Percentiles rank a stretch among this genome's conserved stretches.
Conservation (phyloP, 768 basidiomycete genomes). For the Hemileccinum impolitum region DNA sequence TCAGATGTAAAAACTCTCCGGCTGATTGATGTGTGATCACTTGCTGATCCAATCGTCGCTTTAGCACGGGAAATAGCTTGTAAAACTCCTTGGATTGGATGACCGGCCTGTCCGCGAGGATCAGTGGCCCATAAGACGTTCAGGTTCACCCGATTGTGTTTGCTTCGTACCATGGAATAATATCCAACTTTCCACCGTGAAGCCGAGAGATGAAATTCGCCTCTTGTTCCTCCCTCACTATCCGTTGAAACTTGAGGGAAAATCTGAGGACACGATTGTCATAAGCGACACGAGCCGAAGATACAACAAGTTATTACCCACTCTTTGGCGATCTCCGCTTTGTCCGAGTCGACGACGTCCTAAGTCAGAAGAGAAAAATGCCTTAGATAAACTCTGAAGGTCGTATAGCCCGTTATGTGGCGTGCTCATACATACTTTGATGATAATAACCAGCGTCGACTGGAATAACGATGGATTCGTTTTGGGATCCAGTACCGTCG, state of each 20-base stretch:
- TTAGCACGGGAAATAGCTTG: conserved; percentile 46
- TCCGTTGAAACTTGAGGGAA: conserved; percentile 53
- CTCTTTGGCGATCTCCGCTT: conserved; percentile 56
- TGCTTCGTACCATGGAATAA: conserved; percentile 53
- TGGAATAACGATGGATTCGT: conserved; percentile 57
- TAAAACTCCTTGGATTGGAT: conserved; percentile 64
- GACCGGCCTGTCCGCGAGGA: conserved; percentile 38
- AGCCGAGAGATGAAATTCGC: conserved; percentile 61
- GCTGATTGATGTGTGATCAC: conserved; percentile 46
- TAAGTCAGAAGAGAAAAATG: conserved; percentile 16
- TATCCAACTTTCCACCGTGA: conserved; percentile 51
- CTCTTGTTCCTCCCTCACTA: conserved; percentile 59
- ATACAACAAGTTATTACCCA: conserved; percentile 26
- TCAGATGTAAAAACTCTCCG: conserved; percentile 50
- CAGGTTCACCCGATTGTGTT: not conserved
- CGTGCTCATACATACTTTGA: conserved; percentile 41
- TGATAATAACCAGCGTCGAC: conserved; percentile 57
- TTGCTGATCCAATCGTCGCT: conserved; percentile 47
- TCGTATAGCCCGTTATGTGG: not conserved
- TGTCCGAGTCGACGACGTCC: conserved; percentile 66
- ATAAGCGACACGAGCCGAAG: too few species aligned
- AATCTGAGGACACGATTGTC: conserved; percentile 37
- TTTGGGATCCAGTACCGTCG: conserved; percentile 54
- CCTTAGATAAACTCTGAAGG: too few species aligned
- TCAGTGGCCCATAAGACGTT: not conserved